Conservation (phyloP, 768 basidiomycete genomes). For the Dacryopinax primogenitus region DNA sequence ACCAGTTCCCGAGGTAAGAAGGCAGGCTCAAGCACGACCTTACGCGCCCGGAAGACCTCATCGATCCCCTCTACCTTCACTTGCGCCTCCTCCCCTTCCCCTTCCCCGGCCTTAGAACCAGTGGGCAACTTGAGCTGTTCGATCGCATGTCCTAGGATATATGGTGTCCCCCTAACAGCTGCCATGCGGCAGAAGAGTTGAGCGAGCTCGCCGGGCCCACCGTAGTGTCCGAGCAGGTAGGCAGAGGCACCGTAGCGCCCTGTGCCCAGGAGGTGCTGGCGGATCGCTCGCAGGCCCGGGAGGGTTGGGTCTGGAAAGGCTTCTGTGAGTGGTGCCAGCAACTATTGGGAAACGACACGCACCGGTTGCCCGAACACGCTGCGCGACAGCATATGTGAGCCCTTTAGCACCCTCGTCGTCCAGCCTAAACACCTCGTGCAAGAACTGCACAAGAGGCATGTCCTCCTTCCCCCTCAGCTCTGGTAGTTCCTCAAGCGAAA, state of each 20-base stretch:
- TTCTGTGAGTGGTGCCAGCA: neutral
- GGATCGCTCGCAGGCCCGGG: constrained; percentile 54
- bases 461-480: constrained; percentile 44
- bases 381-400: constrained; percentile 68
- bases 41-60: constrained; percentile 15
- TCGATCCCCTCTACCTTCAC: constrained; percentile 13
- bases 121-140: constrained; percentile 7
- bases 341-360: constrained; percentile 15
- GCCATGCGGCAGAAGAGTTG: constrained; percentile 63
- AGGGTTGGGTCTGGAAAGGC: constrained; percentile 46
- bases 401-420: constrained; percentile 43
- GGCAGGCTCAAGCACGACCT: constrained; percentile 11
- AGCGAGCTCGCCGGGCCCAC: constrained; percentile 79
- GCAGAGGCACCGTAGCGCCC: constrained; percentile 81
- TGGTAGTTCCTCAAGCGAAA: neutral
- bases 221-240: constrained; percentile 91
- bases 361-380: constrained; percentile 51
- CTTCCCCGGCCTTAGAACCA: no score
- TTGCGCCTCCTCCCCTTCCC: constrained; percentile 6
- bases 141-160: constrained; percentile 29
- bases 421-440: constrained; percentile 52
- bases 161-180: constrained; percentile 50
- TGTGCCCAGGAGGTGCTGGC: constrained; percentile 58
- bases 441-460: constrained; percentile 47
- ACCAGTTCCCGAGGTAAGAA: constrained; percentile 31